Evolutionary conservation across 768 basidiomycete species (phyloP).

Genomic region (Boletus tomentosulus): DNA sequence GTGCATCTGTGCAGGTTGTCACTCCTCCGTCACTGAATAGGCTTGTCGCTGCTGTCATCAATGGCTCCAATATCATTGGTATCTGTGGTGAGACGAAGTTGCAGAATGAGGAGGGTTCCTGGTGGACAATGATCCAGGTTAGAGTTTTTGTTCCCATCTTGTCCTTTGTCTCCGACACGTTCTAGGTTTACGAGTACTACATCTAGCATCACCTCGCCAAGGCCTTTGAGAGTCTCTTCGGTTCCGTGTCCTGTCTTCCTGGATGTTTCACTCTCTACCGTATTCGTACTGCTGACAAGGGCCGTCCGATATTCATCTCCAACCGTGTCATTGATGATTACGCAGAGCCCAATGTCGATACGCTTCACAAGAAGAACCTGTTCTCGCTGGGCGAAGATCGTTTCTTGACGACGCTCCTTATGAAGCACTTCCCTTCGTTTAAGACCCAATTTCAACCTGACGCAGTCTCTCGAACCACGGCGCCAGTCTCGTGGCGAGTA

Average conservation of each 20-base stretch:
- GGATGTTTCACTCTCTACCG: constrained; percentile 73
- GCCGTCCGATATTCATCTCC: constrained; percentile 67
- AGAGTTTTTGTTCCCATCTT: neutral
- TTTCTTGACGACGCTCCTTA: constrained; percentile 61
- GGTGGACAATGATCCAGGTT: constrained; percentile 79
- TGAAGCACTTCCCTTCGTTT: constrained; percentile 68
- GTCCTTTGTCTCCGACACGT: constrained; percentile 1
- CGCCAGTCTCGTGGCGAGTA: constrained; percentile 59
- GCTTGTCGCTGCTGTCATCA: constrained; percentile 55
- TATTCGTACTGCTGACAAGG: constrained; percentile 68
- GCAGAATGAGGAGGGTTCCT: constrained; percentile 62
- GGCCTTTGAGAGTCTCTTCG: constrained; percentile 65
- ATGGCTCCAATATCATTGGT: constrained; percentile 61
- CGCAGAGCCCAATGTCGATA: constrained; percentile 61
- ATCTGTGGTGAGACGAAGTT: constrained; percentile 69
- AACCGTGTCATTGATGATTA: constrained; percentile 69
- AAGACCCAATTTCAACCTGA: constrained; percentile 68
- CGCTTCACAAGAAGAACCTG: constrained; percentile 68
- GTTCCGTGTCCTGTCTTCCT: constrained; percentile 69
- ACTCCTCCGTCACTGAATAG: constrained; percentile 65
- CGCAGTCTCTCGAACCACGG: constrained; percentile 58
- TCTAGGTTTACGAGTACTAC: constrained; percentile 64
- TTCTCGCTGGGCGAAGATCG: constrained; percentile 70
- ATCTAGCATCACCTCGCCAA: constrained; percentile 65
- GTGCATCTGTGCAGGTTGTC: constrained; percentile 41